These are phyloP conservation scores for Teunomyces atbi DNA, from an alignment of 805 yeast genomes.

Conservation along the genomic window DNA sequence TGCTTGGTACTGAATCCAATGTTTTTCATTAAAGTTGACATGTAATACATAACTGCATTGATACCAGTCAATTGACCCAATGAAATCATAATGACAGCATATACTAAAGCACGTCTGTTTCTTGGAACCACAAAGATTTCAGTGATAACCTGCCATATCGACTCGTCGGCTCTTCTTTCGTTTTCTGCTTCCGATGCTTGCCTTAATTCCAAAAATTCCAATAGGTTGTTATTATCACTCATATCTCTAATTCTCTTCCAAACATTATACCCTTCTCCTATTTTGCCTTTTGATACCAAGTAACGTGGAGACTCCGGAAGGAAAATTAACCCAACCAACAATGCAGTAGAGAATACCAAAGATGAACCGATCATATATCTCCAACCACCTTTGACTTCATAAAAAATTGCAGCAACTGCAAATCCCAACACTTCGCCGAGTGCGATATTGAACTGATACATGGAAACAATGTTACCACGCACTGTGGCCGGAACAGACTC, in stretches of 20 bases:
- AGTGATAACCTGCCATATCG: slow-evolving; percentile 39
- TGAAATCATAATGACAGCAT: slow-evolving; percentile 55
- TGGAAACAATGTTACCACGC: slow-evolving; percentile 59
- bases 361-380: slow-evolving; percentile 66
- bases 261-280: slow-evolving; percentile 52
- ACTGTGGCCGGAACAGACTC: slow-evolving; percentile 59
- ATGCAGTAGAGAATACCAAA: slow-evolving; percentile 27
- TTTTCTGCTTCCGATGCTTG: slow-evolving; percentile 50
- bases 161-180: slow-evolving; percentile 35
- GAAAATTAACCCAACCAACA: slow-evolving; percentile 47
- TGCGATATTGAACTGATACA: slow-evolving; percentile 65
- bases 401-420: slow-evolving; percentile 62
- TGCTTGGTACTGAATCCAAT: slow-evolving; percentile 54
- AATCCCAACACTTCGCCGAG: slow-evolving; percentile 66
- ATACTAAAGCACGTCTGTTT: slow-evolving; percentile 59
- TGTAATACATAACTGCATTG: slow-evolving; percentile 64
- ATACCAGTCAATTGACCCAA: slow-evolving; percentile 69
- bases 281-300: slow-evolving; percentile 49
- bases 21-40: slow-evolving; percentile 54
- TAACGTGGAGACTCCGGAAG: slow-evolving; percentile 65
- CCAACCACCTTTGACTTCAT: slow-evolving; percentile 58
- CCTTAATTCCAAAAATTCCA: slow-evolving; percentile 59
- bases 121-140: slow-evolving; percentile 57
- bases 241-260: slow-evolving; percentile 58
- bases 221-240: slow-evolving; percentile 37